Conservation (phyloP, 345 rosid genomes). For the Camelina hispida region DNA sequence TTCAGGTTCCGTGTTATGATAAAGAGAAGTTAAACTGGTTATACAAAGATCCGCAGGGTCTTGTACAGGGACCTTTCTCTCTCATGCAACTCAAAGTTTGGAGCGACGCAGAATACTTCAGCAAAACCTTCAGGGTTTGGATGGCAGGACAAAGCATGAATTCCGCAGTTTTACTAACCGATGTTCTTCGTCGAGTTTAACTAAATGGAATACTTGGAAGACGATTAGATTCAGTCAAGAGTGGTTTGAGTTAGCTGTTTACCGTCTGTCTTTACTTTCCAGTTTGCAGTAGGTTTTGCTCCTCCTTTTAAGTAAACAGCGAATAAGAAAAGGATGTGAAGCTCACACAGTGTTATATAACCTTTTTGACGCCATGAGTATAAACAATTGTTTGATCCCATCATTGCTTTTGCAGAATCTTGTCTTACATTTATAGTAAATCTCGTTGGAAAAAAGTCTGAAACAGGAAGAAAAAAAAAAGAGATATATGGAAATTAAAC, state of each 20-base stretch:
- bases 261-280: slow-evolving; percentile 13
- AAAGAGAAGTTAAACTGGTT: slow-evolving; percentile 53
- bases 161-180: slow-evolving; percentile 53
- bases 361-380: background rate
- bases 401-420: slow-evolving; percentile 3
- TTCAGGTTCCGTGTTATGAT: slow-evolving; percentile 28
- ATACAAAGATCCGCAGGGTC: slow-evolving; percentile 72
- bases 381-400: slow-evolving; percentile 13
- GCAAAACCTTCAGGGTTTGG: slow-evolving; percentile 70
- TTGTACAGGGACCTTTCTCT: slow-evolving; percentile 70
- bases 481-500: background rate
- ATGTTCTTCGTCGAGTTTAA: slow-evolving; percentile 42
- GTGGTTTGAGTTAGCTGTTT: slow-evolving; percentile 14
- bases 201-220: slow-evolving; percentile 12
- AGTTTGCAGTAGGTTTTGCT: slow-evolving; percentile 13
- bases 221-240: slow-evolving; percentile 19
- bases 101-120: slow-evolving; percentile 59
- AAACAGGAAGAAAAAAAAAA: background rate
- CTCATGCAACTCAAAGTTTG: slow-evolving; percentile 60
- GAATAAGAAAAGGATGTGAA: slow-evolving; percentile 23
- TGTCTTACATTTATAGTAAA: slow-evolving; percentile 12
- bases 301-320: slow-evolving; percentile 36
- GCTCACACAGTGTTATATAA: slow-evolving; percentile 5
- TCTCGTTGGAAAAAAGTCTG: slow-evolving; percentile 5
- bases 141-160: slow-evolving; percentile 53